Base-by-base conservation (phyloP, 306 rosid species). In the Myrica gale region DNA sequence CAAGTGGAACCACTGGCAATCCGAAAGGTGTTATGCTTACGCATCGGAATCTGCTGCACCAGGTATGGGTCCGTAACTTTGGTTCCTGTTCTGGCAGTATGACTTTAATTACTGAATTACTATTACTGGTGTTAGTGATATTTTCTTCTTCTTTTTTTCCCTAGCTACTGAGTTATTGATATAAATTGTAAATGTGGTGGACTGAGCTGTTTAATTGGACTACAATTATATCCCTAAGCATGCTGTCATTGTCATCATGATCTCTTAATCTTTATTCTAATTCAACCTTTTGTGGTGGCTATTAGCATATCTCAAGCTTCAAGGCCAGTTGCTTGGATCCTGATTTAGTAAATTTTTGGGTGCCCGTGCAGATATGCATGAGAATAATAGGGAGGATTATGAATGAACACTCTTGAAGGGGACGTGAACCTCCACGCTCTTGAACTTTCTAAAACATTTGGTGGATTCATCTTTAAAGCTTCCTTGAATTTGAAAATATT, bases 1-100 rank as follows among this genome's bases (percentile, higher is more conserved):
- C 98, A 60, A 95, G 98, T 82, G 97, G 97, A 79, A 90, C 98
- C 76, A 90, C 98, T 12, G 98, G 97, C 74, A 92, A 92, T 80
- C 96, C 98, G 0, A 92, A 92, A 81, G 98, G 97, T 55, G 98
- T 95, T 84, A 88, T 89, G 96, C 93, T 95, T 69, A 89, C 97
- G 11, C 98, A 95, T 81, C 84, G 57, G 75, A 95, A 95, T 87
- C 89, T 95, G 84, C 78, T 95, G 83, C 98, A 95, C 82, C 98
- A 95, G 97, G 98, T 92, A 80, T 75, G 86, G 78, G 67, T 69
- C 73, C 66, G n/a, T 73, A 74, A 72, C 71, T 83, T 63, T 48
- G 6, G 47, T 73, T 74, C 69, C 57, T 60, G 44, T 72, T 79
- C 52, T 74, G 52, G 69, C 72, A 41, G 69, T 68, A 39, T 69